Base-by-base conservation (phyloP, 2,329 filamentous ascomycete genomes). In the Sclerotinia glacialis region DNA sequence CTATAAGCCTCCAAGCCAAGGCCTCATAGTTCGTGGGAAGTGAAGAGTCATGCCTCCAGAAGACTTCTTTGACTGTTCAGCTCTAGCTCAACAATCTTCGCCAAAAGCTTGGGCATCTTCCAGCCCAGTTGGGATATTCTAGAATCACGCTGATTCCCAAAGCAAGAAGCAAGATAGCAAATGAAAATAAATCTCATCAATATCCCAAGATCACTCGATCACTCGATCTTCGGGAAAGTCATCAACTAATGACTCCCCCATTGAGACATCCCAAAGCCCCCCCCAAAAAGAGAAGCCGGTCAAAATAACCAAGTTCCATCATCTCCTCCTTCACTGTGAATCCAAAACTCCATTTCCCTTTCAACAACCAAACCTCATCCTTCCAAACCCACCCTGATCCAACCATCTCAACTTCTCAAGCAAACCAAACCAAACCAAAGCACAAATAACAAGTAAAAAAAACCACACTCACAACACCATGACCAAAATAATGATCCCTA, bases 401-500 rank as follows among this genome's bases (percentile, higher is more conserved):
- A 44, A 18, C 18, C 16, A n/a, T 2, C 11, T 16, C 21, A n/a
- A 23, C 46, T 5, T n/a, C 18, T 23, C 21, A 12, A 47, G n/a
- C 46, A 49, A n/a, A 1, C 34, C 34, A 42, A 42, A 40, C n/a
- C 14, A 18, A 42, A 60, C 7, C 21, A 28, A 16, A 42, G 1
- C 28, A 53, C 28, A 34, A 64, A 11, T 3, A 26, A n/a, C 12
- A 31, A 54, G 23, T 23, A 16, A 4, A 34, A 46, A 2, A 21
- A 23, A n/a, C n/a, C n/a, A n/a, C 16, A 64, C 61, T 58, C 28
- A 64, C 61, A 37, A 46, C 40, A 8, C 23, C 14, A 47, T 64
- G 61, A 23, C 28, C 14, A 58, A 47, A 56, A 26, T 64, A 64
- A 47, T 64, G 61, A 23, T 64, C 61, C 6, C 61, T 53, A 21